Conservation (phyloP, 306 rosid species). For the Vachellia pachyceras region DNA sequence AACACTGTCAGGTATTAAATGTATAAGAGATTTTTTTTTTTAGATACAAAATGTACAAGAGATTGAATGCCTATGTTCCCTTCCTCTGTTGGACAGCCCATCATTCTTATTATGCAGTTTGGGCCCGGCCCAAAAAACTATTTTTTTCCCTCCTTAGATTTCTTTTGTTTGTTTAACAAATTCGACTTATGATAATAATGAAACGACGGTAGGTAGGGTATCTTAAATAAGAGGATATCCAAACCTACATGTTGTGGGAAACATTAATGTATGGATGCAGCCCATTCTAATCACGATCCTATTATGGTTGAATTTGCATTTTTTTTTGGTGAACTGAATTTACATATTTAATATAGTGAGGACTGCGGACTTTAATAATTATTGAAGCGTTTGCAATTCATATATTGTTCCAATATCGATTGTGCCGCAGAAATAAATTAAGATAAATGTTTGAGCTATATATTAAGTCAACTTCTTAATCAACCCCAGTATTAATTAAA, state of each 20-base stretch:
- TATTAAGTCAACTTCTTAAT: not conserved
- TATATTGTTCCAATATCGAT: not conserved
- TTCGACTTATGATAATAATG: not conserved
- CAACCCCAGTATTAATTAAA: not conserved
- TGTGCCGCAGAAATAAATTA: not conserved
- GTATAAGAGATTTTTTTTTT: no score
- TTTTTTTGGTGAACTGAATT: no score
- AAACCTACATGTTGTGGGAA: not conserved
- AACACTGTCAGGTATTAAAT: no score
- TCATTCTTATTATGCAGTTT: not conserved
- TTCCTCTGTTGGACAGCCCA: not conserved
- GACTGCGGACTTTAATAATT: not conserved
- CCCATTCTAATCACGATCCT: no score
- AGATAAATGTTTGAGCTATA: not conserved
- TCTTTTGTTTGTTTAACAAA: not conserved
- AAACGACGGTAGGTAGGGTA: not conserved
- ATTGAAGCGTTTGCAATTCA: not conserved
- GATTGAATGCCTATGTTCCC: not conserved
- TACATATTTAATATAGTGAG: not conserved
- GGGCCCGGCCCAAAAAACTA: not conserved
- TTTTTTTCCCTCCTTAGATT: not conserved
- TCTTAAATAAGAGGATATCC: not conserved
- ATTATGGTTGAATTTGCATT: no score
- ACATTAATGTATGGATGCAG: not conserved
- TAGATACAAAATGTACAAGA: no score